Percentiles rank a stretch among this genome's conserved stretches.
These are phyloP conservation scores for Zalaria sp. DNA, from an alignment of 2,329 filamentous ascomycete genomes.

Conservation along the genomic window DNA sequence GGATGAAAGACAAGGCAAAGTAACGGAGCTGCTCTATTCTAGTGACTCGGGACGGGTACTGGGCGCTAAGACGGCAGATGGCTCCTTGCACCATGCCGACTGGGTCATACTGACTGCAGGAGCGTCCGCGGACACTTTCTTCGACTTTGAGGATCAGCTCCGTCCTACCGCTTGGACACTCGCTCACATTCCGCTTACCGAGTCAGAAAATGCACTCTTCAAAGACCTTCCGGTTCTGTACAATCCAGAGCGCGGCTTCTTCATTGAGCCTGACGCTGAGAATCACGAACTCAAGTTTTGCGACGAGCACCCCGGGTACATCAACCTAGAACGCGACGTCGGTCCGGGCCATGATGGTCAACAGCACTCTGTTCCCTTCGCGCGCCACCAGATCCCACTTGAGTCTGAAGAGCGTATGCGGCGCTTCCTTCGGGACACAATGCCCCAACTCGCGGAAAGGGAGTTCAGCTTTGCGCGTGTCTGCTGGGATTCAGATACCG, in stretches of 20 bases:
- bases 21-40: slow-evolving; percentile 23
- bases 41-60: slow-evolving; percentile 19
- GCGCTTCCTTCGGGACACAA: slow-evolving; percentile 34
- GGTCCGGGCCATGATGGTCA: slow-evolving; percentile 10
- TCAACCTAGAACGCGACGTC: slow-evolving; percentile 26
- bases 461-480: slow-evolving; percentile 37
- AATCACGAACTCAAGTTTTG: slow-evolving; percentile 34
- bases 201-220: slow-evolving; percentile 30
- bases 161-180: slow-evolving; percentile 42
- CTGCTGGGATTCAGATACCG: slow-evolving; percentile 44
- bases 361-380: slow-evolving; percentile 25
- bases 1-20: slow-evolving; percentile 23
- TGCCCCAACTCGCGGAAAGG: slow-evolving; percentile 38
- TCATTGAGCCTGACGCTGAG: slow-evolving; percentile 35
- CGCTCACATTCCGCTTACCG: slow-evolving; percentile 34
- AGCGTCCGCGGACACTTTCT: slow-evolving; percentile 30
- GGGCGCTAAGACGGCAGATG: slow-evolving; percentile 31
- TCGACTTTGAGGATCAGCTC: slow-evolving; percentile 38
- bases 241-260: slow-evolving; percentile 35
- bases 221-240: slow-evolving; percentile 35
- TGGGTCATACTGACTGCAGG: slow-evolving; percentile 36
- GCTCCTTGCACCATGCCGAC: slow-evolving; percentile 25
- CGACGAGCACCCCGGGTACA: slow-evolving; percentile 44
- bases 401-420: slow-evolving; percentile 34
- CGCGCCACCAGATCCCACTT: slow-evolving; percentile 31